These are phyloP conservation scores for Fusarium nematophilum DNA, from an alignment of 2,329 filamentous ascomycete genomes.

Conservation along the genomic window DNA sequence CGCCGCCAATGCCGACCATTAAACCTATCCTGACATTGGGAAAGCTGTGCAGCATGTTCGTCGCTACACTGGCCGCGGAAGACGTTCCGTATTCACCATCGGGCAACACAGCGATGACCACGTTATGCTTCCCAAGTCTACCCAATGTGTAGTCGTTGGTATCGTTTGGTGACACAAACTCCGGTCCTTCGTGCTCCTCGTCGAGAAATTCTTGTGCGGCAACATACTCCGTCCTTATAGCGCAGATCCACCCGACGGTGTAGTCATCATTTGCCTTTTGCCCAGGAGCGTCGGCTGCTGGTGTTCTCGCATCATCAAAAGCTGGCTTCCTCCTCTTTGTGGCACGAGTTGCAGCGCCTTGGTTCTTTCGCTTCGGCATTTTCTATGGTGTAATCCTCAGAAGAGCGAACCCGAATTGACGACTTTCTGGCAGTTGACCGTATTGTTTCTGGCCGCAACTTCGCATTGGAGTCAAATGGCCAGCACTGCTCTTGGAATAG, in stretches of 20 bases:
- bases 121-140: conserved; percentile 27
- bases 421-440: too few relatives aligned
- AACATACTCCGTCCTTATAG: conserved; percentile 50
- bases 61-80: conserved; percentile 39
- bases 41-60: conserved; percentile 47
- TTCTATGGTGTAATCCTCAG: too few relatives aligned
- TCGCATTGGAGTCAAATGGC: too few relatives aligned
- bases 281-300: too few relatives aligned
- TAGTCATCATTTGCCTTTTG: too few relatives aligned
- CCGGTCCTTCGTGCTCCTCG: conserved; percentile 31
- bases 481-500: too few relatives aligned
- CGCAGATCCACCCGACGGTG: conserved; percentile 15
- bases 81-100: conserved; percentile 23
- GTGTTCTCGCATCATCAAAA: too few relatives aligned
- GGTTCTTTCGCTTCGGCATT: too few relatives aligned
- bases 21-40: conserved; percentile 43
- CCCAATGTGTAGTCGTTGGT: conserved; percentile 32
- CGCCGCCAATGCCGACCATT: conserved; percentile 38
- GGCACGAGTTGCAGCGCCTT: too few relatives aligned
- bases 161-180: conserved; percentile 39
- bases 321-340: too few relatives aligned
- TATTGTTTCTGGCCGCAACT: too few relatives aligned
- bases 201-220: conserved; percentile 55
- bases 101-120: conserved; percentile 30
- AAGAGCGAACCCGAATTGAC: too few relatives aligned